Evolutionary conservation across 2,329 filamentous ascomycete species (phyloP), one percentile per base, ranked within the genome.

Genomic region (Leptodontidium sp.): DNA sequence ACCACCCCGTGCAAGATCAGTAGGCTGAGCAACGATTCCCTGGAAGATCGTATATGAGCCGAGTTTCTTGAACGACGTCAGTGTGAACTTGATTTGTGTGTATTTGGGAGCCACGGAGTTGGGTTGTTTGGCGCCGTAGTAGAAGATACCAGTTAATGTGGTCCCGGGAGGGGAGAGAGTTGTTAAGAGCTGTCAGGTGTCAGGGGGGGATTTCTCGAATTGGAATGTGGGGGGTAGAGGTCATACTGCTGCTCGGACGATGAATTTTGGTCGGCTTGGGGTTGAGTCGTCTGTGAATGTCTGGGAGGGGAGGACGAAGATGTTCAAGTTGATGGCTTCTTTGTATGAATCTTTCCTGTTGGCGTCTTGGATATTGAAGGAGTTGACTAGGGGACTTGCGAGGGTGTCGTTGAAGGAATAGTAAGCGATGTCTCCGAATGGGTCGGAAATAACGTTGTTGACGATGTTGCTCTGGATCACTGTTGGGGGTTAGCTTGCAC

Each of bases 291-390:
- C 40, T 35, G 9, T 35, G 32, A 47, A 70, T 43, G 64, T 70
- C 29, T 62, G 45, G 1, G 70, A 71, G 7, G 69, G 69, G 11
- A 72, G 17, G 38, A 74, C 50, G 65, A 74, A 74, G 40, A 74
- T 52, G 17, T 71, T 71, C 5, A 61, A 53, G 50, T 72, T 71
- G 58, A 72, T 71, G 1, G 65, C 35, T 64, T 64, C 69, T 9
- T 24, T 66, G 35, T 69, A 73, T 29, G 58, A 50, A 8, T 53
- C 21, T 55, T 55, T 45, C 24, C 9, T 61, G 24, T 61, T 47
- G 11, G 47, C 2, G 2, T 59, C 49, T 32, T 68, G 47, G 52
- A 72, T 53, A 7, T 15, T 68, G 38, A 74, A 50, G 2, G 68
- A 66, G 12, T 57, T 72, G 8, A 68, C 59, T 3, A 11, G 62